Conservation (phyloP, 345 rosid species). For the Populus alba region DNA sequence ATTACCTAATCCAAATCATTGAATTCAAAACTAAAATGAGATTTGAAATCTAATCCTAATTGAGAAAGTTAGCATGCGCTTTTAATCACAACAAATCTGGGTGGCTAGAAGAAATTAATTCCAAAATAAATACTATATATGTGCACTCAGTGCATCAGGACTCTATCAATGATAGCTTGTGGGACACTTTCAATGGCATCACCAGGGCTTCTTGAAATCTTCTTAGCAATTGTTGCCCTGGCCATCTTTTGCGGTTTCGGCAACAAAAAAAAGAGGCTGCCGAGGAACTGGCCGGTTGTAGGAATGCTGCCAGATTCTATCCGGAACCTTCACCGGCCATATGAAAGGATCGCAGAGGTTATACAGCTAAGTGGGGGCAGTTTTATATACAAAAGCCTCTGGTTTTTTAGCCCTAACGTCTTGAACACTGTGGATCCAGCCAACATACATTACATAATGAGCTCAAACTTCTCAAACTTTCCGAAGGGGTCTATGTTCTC, state of each 20-base stretch:
- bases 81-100: no score
- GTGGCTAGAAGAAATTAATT: no score
- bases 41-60: no score
- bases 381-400: constrained; percentile 5
- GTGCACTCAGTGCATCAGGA: no score
- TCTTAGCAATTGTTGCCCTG: background rate
- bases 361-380: background rate
- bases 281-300: constrained; percentile 15
- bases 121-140: no score
- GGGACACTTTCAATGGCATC: constrained; percentile 5
- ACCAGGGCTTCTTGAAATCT: constrained; percentile 7
- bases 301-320: constrained; percentile 19
- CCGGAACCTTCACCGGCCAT: constrained; percentile 13
- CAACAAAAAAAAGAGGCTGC: background rate
- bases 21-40: no score
- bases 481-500: constrained; percentile 14
- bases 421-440: constrained; percentile 15
- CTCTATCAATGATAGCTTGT: no score
- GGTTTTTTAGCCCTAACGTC: background rate
- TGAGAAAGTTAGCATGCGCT: no score
- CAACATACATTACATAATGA: constrained; percentile 11
- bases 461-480: constrained; percentile 22
- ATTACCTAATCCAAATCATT: no score
- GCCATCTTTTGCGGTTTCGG: background rate
- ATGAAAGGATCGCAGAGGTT: constrained; percentile 2